These are phyloP conservation scores for Crithidia bombi DNA, from an alignment of 208 protist genomes.

Conservation along the genomic window DNA sequence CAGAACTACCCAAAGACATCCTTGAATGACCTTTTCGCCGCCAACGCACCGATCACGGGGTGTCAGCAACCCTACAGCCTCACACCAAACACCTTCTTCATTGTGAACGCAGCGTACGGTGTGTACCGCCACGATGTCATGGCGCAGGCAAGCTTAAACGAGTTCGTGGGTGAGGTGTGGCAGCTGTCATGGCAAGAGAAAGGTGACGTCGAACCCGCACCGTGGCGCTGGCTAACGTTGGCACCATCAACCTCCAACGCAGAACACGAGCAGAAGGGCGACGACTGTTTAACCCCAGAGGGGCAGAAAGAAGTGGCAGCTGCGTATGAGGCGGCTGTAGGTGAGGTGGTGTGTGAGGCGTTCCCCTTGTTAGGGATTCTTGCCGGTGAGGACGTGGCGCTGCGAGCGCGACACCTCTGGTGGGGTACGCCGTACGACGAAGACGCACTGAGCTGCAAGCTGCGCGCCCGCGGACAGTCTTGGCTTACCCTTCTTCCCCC, in stretches of 20 bases:
- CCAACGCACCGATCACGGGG: neutral
- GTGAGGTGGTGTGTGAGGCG: neutral
- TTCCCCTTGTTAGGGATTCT: constrained; percentile 26
- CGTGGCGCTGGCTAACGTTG: neutral
- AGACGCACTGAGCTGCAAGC: constrained; percentile 32
- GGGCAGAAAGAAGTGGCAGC: neutral
- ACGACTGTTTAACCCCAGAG: no score
- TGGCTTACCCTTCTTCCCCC: constrained; percentile 40
- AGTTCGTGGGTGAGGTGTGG: constrained; percentile 16
- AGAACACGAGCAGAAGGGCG: neutral
- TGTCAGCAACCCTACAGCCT: constrained; percentile 9
- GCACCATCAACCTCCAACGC: neutral
- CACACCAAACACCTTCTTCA: constrained; percentile 21
- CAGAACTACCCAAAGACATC: constrained; percentile 16
- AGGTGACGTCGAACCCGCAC: neutral
- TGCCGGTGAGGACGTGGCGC: constrained; percentile 3
- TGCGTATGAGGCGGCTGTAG: constrained; percentile 3
- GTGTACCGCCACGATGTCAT: constrained; percentile 30
- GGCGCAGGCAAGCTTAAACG: neutral
- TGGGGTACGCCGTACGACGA: constrained; percentile 38
- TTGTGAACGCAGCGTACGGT: constrained; percentile 31
- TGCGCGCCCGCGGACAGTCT: constrained; percentile 44
- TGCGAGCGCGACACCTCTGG: constrained; percentile 41
- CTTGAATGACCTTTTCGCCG: constrained; percentile 7
- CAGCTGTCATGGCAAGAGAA: constrained; percentile 23